Conservation (phyloP, 2,329 filamentous ascomycete genomes). For the Xylaria sp. region DNA sequence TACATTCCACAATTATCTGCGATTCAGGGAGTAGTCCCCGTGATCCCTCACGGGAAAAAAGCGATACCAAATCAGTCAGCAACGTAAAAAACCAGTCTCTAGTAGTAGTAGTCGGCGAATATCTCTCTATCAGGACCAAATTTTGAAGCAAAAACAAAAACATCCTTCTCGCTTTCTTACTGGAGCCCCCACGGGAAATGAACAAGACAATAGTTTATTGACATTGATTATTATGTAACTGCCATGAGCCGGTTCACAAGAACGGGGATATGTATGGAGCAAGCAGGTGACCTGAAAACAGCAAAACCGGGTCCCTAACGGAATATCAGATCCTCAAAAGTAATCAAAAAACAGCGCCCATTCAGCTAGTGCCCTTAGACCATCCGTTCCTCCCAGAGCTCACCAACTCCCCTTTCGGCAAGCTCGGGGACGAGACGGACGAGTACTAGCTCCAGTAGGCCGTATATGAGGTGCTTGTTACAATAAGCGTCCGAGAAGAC, state of each 20-base stretch:
- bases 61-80: too few species aligned
- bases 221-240: neutral
- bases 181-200: too few species aligned
- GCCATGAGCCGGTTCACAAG: neutral
- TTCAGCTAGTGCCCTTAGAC: conserved; percentile 6
- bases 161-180: too few species aligned
- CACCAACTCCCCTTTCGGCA: conserved; percentile 61
- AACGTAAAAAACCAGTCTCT: neutral
- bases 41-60: too few species aligned
- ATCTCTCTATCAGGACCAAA: conserved; percentile 5
- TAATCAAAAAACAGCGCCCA: neutral
- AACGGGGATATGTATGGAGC: too few species aligned
- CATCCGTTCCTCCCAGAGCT: conserved; percentile 69
- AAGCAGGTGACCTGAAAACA: too few species aligned
- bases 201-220: neutral
- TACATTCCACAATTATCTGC: neutral
- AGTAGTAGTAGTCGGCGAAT: neutral
- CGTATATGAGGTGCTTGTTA: conserved; percentile 88
- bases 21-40: neutral
- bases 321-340: neutral
- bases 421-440: conserved; percentile 81
- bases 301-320: conserved; percentile 2
- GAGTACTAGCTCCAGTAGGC: conserved; percentile 75
- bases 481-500: conserved; percentile 77
- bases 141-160: neutral